phyloP scores from a whole-genome alignment of 2,329 filamentous ascomycete species.

The Alternaria solani region DNA sequence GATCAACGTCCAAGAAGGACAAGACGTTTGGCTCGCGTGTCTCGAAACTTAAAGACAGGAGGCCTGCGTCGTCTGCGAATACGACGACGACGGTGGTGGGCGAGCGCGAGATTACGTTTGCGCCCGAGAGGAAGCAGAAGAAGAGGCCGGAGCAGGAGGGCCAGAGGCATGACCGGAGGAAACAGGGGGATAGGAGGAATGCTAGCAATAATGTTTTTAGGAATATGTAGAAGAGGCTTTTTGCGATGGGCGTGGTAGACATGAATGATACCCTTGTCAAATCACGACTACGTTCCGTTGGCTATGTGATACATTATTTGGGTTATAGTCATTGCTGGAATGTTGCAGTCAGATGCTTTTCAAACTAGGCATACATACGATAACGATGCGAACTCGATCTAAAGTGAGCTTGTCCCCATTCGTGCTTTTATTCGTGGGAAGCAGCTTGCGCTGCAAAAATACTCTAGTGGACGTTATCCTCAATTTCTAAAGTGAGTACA shows the following conservation, averaged over 20 bases:
- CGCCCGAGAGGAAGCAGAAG: conserved; percentile 64
- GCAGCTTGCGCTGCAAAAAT: too few species aligned
- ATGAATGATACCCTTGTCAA: conserved; percentile 9
- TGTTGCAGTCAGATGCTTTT: background rate
- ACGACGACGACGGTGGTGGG: conserved; percentile 54
- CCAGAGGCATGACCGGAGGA: conserved; percentile 46
- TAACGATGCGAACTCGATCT: too few species aligned
- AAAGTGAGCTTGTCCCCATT: too few species aligned
- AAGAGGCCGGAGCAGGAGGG: conserved; percentile 38
- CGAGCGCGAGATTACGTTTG: conserved; percentile 75
- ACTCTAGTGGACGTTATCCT: too few species aligned
- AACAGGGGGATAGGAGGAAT: conserved; percentile 68
- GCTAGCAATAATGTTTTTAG: conserved; percentile 80
- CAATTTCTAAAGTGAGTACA: too few species aligned
- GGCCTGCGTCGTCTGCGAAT: conserved; percentile 10
- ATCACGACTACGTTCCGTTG: background rate
- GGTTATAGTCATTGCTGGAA: background rate
- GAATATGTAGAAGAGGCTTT: conserved; percentile 59
- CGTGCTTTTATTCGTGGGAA: too few species aligned
- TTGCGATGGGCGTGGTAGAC: background rate
- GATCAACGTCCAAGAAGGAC: conserved; percentile 55
- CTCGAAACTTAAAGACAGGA: conserved; percentile 46
- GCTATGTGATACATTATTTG: background rate
- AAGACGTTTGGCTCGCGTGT: conserved; percentile 67
- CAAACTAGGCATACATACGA: too few species aligned